Evolutionary conservation across 2,329 filamentous ascomycete genomes (phyloP).

Genomic region (Penicillium sp.): DNA sequence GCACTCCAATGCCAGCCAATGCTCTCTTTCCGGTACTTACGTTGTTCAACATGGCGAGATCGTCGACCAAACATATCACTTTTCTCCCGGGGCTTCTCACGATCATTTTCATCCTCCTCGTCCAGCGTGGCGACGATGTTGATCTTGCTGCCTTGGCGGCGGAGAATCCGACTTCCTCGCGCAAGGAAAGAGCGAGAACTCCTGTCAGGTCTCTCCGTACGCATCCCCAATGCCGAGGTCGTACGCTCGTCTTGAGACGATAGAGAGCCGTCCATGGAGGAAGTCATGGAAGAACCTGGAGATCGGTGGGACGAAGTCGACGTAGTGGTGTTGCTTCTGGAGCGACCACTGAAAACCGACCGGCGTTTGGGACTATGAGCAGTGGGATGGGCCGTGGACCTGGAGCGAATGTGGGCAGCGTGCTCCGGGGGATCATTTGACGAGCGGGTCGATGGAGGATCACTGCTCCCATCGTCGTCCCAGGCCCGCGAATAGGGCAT

Average conservation of each 20-base stretch:
- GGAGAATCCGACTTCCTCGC: conserved; percentile 49
- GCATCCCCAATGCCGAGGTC: conserved; percentile 26
- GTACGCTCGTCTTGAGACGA: conserved; percentile 36
- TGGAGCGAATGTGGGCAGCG: conserved; percentile 35
- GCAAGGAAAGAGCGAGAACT: conserved; percentile 43
- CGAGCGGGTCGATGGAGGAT: conserved; percentile 32
- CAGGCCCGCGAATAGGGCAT: conserved; percentile 6
- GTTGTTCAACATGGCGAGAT: conserved; percentile 26
- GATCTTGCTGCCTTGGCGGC: conserved; percentile 49
- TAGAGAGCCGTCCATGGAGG: conserved; percentile 34
- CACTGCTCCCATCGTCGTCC: conserved; percentile 26
- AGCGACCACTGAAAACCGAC: conserved; percentile 42
- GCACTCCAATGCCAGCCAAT: neutral
- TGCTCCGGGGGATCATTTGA: conserved; percentile 38
- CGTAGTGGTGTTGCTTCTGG: conserved; percentile 51
- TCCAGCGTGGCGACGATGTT: conserved; percentile 44
- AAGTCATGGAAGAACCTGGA: conserved; percentile 47
- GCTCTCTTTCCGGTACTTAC: conserved; percentile 30
- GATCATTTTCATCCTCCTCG: conserved; percentile 41
- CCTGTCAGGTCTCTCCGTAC: conserved; percentile 37
- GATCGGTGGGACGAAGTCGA: conserved; percentile 51
- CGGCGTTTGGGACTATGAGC: conserved; percentile 40
- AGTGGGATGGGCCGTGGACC: conserved; percentile 32
- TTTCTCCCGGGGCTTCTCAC: conserved; percentile 35
- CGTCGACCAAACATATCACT: conserved; percentile 16